Evolutionary conservation across 2,329 filamentous ascomycete species (phyloP).

Genomic region (Arthrobotrys megalospora): DNA sequence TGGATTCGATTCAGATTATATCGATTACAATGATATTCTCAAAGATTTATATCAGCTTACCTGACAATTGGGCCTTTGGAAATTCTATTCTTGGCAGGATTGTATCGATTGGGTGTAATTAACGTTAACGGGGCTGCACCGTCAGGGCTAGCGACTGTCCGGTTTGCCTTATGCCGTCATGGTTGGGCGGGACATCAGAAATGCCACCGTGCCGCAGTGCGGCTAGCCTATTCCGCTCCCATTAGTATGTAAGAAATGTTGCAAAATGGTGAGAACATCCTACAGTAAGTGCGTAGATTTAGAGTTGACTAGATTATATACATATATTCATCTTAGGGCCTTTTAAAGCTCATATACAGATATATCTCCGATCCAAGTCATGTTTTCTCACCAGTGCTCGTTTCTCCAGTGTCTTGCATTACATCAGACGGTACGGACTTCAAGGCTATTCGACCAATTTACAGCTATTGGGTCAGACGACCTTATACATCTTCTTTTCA

Average conservation of each 20-base stretch:
- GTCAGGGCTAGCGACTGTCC: neutral
- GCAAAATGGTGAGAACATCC: neutral
- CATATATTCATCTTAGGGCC: too few relatives aligned
- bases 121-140: too few relatives aligned
- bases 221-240: slow-evolving; percentile 4
- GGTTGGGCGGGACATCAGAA: neutral
- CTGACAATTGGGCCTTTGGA: neutral
- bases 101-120: neutral
- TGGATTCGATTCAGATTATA: slow-evolving; percentile 9
- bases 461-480: too few relatives aligned
- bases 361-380: too few relatives aligned
- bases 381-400: too few relatives aligned
- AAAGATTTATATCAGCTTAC: slow-evolving; percentile 9
- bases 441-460: too few relatives aligned
- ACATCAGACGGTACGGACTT: too few relatives aligned
- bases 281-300: too few relatives aligned
- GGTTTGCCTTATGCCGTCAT: slow-evolving; percentile 9
- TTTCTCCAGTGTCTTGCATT: too few relatives aligned
- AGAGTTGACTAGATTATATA: too few relatives aligned
- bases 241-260: slow-evolving; percentile 11
- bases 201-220: slow-evolving; percentile 14
- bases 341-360: too few relatives aligned
- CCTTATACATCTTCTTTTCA: too few relatives aligned
- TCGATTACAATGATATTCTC: neutral
- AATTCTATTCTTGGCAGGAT: neutral